A percentile compares a stretch with the other conserved stretches of the same genome.
Evolutionary conservation across 352 stramenopile genomes (phyloP).

Genomic region (Pythium coloratum): DNA sequence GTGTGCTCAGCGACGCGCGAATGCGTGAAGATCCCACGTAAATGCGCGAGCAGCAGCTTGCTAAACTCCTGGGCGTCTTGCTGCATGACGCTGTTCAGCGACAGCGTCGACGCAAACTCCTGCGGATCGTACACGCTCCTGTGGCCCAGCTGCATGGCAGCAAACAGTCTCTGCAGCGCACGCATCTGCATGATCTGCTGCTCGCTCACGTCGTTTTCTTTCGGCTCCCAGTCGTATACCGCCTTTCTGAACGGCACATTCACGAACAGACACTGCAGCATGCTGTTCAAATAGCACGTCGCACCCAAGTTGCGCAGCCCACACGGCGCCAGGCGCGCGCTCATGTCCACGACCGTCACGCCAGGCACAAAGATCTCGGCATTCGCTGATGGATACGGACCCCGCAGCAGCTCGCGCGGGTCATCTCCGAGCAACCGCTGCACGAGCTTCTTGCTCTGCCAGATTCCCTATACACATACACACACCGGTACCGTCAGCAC

Average conservation of each 20-base stretch:
- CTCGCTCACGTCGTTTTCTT: conserved; percentile 39
- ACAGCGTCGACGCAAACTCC: conserved; percentile 77
- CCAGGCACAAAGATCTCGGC: not conserved
- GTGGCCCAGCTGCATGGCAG: conserved; percentile 78
- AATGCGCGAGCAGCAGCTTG: conserved; percentile 79
- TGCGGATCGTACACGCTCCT: conserved; percentile 70
- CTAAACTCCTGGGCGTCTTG: conserved; percentile 91
- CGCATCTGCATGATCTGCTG: conserved; percentile 73
- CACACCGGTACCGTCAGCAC: not conserved
- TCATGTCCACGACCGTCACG: conserved; percentile 12
- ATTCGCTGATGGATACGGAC: conserved; percentile 24
- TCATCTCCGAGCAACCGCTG: conserved; percentile 64
- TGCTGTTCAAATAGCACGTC: conserved; percentile 90
- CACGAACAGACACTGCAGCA: conserved; percentile 85
- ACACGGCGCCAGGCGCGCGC: conserved; percentile 34
- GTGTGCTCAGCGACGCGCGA: conserved; percentile 52
- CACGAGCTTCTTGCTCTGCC: conserved; percentile 56
- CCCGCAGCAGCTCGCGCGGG: conserved; percentile 52
- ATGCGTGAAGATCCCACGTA: conserved; percentile 76
- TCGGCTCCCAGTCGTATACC: conserved; percentile 81
- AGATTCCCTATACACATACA: conserved; percentile 47
- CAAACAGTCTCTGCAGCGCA: conserved; percentile 83
- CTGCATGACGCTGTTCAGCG: conserved; percentile 80
- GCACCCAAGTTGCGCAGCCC: conserved; percentile 83
- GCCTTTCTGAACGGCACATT: conserved; percentile 68